Percentiles rank a stretch among this genome's conserved stretches.
Evolutionary conservation across 805 yeast genomes (phyloP).

Genomic region (Clavispora fructus): DNA sequence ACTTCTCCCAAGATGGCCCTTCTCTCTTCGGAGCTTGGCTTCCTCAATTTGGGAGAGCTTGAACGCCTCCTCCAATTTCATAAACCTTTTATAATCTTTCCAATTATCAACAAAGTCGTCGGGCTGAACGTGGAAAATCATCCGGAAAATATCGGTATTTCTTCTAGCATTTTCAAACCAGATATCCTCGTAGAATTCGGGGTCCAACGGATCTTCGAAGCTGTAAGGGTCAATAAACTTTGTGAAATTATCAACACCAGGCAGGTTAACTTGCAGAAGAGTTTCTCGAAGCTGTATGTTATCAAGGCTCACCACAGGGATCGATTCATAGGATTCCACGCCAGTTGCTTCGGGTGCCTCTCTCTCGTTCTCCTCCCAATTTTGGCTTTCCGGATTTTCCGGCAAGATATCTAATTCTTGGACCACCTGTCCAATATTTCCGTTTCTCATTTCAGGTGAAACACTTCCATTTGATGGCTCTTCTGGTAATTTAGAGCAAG

Average conservation of each 20-base stretch:
- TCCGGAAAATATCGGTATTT: constrained; percentile 75
- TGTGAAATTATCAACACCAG: constrained; percentile 29
- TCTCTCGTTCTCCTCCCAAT: neutral
- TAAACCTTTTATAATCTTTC: constrained; percentile 78
- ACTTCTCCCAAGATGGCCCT: constrained; percentile 12
- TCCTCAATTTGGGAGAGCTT: constrained; percentile 32
- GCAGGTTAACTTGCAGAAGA: constrained; percentile 35
- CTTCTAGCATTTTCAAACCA: constrained; percentile 82
- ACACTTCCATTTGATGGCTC: neutral
- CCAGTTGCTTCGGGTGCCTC: neutral
- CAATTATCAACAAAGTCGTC: constrained; percentile 87
- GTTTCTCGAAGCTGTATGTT: constrained; percentile 39
- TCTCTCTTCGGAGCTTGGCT: constrained; percentile 23
- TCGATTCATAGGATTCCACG: neutral
- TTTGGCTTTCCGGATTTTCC: neutral
- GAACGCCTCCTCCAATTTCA: constrained; percentile 58
- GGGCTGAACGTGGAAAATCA: constrained; percentile 91
- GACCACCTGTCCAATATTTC: neutral
- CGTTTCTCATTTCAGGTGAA: neutral
- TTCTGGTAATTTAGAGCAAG: neutral
- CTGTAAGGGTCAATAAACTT: constrained; percentile 78
- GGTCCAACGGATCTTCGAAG: constrained; percentile 81
- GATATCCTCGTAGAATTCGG: constrained; percentile 75
- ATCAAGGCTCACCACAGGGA: constrained; percentile 35
- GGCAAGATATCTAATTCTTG: neutral